Evolutionary conservation across 208 protist species (phyloP), one percentile per base, ranked within the genome.

Genomic region (Porcisia hertigi): DNA sequence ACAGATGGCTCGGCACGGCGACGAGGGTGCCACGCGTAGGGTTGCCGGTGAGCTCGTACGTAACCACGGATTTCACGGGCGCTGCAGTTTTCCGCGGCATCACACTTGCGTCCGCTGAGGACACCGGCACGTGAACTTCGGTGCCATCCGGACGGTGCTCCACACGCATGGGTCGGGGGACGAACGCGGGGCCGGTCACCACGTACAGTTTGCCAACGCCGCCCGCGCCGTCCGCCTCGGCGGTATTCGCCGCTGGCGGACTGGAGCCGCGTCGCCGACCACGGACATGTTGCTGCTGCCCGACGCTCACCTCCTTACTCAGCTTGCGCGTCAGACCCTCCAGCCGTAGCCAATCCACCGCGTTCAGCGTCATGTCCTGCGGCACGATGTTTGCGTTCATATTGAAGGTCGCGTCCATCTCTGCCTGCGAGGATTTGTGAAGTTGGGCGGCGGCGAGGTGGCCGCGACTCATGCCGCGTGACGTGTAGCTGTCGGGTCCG

Each of bases 351-450:
- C 93, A 97, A 75, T 97, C 93, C 70, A 88, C 59, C 41, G 88
- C 89, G 78, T 97, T 97, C 76, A 89, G 65, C 52, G 91, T 93
- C 88, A 92, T 94, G 78, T 95, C 91, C 80, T 97, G 93, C 65
- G 93, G 93, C 14, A 95, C 88, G 54, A 95, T 90, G 81, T 97
- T 97, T 20, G 90, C 90, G 73, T 86, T 95, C 86, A 97, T 90
- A 76, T 94, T 94, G 76, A 97, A 97, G 30, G 93, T 97, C 20
- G 80, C 69, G 64, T 93, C 80, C 83, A 97, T 84, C 70, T 94
- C 89, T n/a, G 75, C 76, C 63, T 92, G 82, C 25, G 83, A 83
- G 47, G 57, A 23, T 64, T 88, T 93, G 88, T 97, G 91, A 64
- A 94, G 84, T 75, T 95, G 93, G 36, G 93, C 93, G 39, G 93